Conservation (phyloP, 2,329 filamentous ascomycete species). For the Pseudogymnoascus sp. region DNA sequence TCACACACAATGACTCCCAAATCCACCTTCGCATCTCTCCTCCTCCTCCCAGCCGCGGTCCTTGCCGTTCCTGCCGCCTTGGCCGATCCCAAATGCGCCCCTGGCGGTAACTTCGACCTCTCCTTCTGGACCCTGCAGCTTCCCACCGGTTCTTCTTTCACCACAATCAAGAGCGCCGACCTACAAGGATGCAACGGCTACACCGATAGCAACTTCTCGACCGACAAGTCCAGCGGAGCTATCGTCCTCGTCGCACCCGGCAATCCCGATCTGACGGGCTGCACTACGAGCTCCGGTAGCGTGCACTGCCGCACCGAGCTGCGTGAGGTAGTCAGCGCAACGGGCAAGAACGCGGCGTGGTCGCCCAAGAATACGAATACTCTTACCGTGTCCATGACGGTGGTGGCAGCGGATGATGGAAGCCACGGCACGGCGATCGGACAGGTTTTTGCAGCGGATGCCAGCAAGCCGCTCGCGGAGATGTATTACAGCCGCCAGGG, state of each 20-base stretch:
- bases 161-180: background rate
- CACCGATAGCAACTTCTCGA: slow-evolving; percentile 4
- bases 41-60: background rate
- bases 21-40: background rate
- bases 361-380: slow-evolving; percentile 3
- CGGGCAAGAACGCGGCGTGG: slow-evolving; percentile 9
- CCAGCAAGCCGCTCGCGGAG: slow-evolving; percentile 28
- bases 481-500: slow-evolving; percentile 28
- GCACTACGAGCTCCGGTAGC: background rate
- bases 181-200: slow-evolving; percentile 9
- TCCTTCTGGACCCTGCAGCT: slow-evolving; percentile 12
- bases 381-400: slow-evolving; percentile 10
- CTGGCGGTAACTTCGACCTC: slow-evolving; percentile 18
- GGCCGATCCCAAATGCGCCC: slow-evolving; percentile 31
- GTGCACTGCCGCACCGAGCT: slow-evolving; percentile 5
- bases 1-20: background rate
- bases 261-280: slow-evolving; percentile 4
- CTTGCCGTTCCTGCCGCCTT: background rate
- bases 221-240: slow-evolving; percentile 5
- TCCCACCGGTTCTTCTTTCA: background rate
- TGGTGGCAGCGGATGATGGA: background rate
- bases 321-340: background rate
- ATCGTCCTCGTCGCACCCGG: slow-evolving; percentile 4
- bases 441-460: slow-evolving; percentile 17
- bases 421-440: slow-evolving; percentile 10